These are phyloP conservation scores for Nothophaeocryptopus gaeumannii DNA, from an alignment of 2,329 filamentous ascomycete genomes.

Conservation along the genomic window DNA sequence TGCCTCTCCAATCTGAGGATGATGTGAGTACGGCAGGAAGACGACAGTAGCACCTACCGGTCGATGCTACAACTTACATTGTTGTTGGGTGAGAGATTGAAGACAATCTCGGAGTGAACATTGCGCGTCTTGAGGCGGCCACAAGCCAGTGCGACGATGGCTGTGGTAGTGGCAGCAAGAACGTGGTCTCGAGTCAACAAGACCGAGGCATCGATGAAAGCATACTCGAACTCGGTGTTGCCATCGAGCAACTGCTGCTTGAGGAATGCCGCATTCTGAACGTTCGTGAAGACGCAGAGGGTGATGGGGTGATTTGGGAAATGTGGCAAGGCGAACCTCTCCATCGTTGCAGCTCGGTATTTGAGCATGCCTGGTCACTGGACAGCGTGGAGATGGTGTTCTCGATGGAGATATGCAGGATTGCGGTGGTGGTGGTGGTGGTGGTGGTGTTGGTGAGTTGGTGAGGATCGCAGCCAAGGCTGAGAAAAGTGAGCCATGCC, in stretches of 20 bases:
- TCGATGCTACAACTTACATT: conserved; percentile 57
- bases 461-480: neutral
- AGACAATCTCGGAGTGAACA: conserved; percentile 84
- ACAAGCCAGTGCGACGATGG: conserved; percentile 64
- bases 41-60: neutral
- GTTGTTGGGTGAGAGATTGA: conserved; percentile 74
- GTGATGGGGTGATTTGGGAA: conserved; percentile 69
- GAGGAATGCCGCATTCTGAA: conserved; percentile 74
- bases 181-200: conserved; percentile 70
- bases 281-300: conserved; percentile 69
- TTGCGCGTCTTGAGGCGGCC: conserved; percentile 72
- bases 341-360: conserved; percentile 42
- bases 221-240: conserved; percentile 86
- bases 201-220: conserved; percentile 81
- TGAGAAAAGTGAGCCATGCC: too few species aligned
- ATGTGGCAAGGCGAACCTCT: conserved; percentile 72
- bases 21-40: conserved; percentile 6
- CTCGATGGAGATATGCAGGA: neutral
- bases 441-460: neutral
- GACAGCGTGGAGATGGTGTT: neutral
- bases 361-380: neutral
- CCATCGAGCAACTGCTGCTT: conserved; percentile 80
- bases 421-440: neutral
- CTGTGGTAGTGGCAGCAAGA: conserved; percentile 72
- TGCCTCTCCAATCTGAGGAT: conserved; percentile 77